Base-by-base conservation (phyloP, 495 filamentous ascomycete genomes). In the Penicillium tannophilum region DNA sequence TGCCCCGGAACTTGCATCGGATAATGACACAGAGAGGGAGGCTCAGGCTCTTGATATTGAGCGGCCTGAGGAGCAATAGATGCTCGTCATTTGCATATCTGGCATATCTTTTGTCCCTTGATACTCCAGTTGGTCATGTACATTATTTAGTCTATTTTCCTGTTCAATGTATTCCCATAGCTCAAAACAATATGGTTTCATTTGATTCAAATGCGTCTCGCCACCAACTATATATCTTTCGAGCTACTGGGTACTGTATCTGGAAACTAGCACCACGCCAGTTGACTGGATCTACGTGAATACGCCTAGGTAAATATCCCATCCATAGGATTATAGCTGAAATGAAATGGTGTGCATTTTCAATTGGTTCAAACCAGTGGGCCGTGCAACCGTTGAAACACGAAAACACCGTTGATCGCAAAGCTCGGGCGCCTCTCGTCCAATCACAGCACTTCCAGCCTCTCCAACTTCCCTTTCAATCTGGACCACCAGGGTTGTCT, bases 71-170 rank as follows among this genome's bases (percentile, higher is more conserved):
- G 59, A 53, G 16, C 49, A 41, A 30, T 52, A 52, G 33, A 52
- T 39, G 20, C 17, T 45, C 36, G 14, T 24, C 16, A 33, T 31
- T 55, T 49, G 41, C 41, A 55, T 56, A 33, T 42, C 26, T 52
- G 19, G 31, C 14, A 35, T 43, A 23, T 51, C n/a, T 54, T 41
- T 44, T 24, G 49, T 52, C n/a, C 41, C 44, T 58, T 58, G 58
- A 52, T 52, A 17, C 42, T 36, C 43, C 24, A 55, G 44, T n/a
- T 67, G 62, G 65, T 44, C 56, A 67, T 75, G 70, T 73, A 75
- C 62, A 75, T 66, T 76, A 75, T 61, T 69, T 56, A 41, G 39
- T 41, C 52, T 63, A 54, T 60, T 52, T 26, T 52, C 59, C 58
- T 52, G 36, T 62, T 66, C 52, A 55, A 66, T 68, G 58, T 67